Percentiles rank a stretch among this genome's conserved stretches.
phyloP scores from a whole-genome alignment of 1,139 yeast genomes.

The Arxiozyma heterogenica region DNA sequence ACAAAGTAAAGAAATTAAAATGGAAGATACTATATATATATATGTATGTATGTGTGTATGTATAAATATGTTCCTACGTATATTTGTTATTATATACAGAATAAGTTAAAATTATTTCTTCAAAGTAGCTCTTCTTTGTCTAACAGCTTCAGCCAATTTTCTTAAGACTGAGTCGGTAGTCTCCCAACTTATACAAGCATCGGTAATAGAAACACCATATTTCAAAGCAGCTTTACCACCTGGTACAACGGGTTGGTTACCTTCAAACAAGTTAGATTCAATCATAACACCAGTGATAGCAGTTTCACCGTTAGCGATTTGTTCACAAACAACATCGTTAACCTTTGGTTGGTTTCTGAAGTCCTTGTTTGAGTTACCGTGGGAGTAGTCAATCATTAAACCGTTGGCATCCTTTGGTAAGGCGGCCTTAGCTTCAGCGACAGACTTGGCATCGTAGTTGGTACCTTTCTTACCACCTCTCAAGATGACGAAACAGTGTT shows the following conservation, averaged over 20 bases:
- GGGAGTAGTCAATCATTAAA: slow-evolving; percentile 94
- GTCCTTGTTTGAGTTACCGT: slow-evolving; percentile 92
- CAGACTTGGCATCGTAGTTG: slow-evolving; percentile 75
- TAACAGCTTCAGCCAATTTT: slow-evolving; percentile 73
- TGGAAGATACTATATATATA: too few relatives aligned
- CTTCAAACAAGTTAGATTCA: slow-evolving; percentile 87
- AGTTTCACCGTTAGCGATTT: slow-evolving; percentile 71
- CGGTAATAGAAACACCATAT: slow-evolving; percentile 95
- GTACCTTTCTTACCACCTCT: slow-evolving; percentile 96
- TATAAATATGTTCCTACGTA: background rate
- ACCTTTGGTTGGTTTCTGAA: slow-evolving; percentile 92
- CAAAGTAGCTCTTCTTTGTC: slow-evolving; percentile 52
- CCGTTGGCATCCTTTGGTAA: slow-evolving; percentile 38
- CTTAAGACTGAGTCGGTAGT: slow-evolving; percentile 72
- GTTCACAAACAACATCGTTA: slow-evolving; percentile 67
- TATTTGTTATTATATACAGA: background rate
- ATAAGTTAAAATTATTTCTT: slow-evolving; percentile 8
- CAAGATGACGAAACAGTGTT: slow-evolving; percentile 77
- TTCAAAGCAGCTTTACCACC: slow-evolving; percentile 71
- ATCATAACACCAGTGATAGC: slow-evolving; percentile 89
- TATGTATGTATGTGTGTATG: too few relatives aligned
- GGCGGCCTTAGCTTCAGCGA: slow-evolving; percentile 63
- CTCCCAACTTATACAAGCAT: slow-evolving; percentile 93
- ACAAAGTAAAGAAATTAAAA: too few relatives aligned
- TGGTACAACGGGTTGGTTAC: slow-evolving; percentile 71